phyloP scores from a whole-genome alignment of 495 filamentous ascomycete species.

The Tuber calosporum region DNA sequence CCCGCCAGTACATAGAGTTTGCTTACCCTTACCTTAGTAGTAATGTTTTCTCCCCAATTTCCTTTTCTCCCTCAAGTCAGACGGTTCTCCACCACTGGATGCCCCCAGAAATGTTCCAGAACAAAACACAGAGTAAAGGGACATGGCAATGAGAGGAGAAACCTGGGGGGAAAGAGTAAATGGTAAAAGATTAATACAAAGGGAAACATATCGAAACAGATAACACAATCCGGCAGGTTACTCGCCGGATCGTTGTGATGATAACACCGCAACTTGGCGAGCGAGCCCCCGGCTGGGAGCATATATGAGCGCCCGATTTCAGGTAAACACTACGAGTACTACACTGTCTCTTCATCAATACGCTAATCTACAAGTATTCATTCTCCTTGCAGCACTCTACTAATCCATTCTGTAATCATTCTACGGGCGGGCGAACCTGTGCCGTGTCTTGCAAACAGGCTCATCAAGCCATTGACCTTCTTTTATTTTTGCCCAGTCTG shows the following conservation, averaged over 20 bases:
- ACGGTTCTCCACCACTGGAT: background rate
- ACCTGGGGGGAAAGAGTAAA: background rate
- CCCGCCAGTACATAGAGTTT: background rate
- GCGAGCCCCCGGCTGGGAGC: background rate
- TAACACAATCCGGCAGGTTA: background rate
- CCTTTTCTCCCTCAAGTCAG: background rate
- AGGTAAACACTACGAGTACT: background rate
- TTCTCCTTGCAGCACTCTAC: background rate
- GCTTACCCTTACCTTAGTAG: background rate
- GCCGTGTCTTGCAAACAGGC: background rate
- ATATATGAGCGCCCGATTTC: background rate
- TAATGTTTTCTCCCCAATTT: background rate
- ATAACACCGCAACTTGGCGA: background rate
- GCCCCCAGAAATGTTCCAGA: background rate
- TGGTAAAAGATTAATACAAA: background rate
- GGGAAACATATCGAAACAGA: background rate
- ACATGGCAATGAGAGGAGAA: background rate
- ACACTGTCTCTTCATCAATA: background rate
- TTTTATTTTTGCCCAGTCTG: background rate
- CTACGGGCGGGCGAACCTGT: background rate
- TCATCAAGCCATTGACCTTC: background rate
- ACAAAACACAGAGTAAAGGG: background rate
- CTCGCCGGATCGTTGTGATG: background rate
- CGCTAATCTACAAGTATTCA: background rate
- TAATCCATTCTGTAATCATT: background rate